A percentile compares a stretch with the other conserved stretches of the same genome.
phyloP scores from a whole-genome alignment of 441 rosid genomes.

The Raphanus hybrid region DNA sequence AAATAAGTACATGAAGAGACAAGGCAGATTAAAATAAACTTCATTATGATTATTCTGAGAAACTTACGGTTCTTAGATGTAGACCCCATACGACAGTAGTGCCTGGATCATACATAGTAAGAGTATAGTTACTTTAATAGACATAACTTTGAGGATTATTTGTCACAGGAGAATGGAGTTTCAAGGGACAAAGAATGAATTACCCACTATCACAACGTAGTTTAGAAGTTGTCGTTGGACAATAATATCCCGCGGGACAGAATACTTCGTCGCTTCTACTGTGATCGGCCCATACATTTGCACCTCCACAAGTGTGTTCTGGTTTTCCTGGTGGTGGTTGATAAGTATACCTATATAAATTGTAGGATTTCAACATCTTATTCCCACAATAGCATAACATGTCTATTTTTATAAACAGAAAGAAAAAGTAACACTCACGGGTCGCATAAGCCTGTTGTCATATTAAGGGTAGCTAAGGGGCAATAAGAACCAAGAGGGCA shows the following conservation, averaged over 20 bases:
- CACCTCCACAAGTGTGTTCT: conserved; percentile 93
- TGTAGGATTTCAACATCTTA: conserved; percentile 23
- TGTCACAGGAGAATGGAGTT: conserved; percentile 1
- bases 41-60: background rate
- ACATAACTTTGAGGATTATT: background rate
- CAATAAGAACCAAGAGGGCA: conserved; percentile 46
- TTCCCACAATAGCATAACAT: background rate
- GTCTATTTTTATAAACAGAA: background rate
- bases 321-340: conserved; percentile 70
- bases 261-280: conserved; percentile 64
- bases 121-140: background rate
- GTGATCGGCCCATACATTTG: conserved; percentile 87
- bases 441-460: conserved; percentile 37
- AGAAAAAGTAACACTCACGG: conserved; percentile 31
- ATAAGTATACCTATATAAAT: conserved; percentile 74
- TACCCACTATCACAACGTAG: conserved; percentile 77
- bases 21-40: background rate
- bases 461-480: conserved; percentile 39
- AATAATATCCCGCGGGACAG: conserved; percentile 85
- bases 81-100: conserved; percentile 89
- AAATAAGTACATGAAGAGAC: conserved; percentile 16
- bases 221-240: conserved; percentile 68
- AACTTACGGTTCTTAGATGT: conserved; percentile 74
- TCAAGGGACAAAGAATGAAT: conserved; percentile 41
- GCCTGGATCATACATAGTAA: conserved; percentile 54